A percentile compares a stretch with the other conserved stretches of the same genome.
Conservation (phyloP, 139 green algal species). For the Haematococcus lacustris region DNA sequence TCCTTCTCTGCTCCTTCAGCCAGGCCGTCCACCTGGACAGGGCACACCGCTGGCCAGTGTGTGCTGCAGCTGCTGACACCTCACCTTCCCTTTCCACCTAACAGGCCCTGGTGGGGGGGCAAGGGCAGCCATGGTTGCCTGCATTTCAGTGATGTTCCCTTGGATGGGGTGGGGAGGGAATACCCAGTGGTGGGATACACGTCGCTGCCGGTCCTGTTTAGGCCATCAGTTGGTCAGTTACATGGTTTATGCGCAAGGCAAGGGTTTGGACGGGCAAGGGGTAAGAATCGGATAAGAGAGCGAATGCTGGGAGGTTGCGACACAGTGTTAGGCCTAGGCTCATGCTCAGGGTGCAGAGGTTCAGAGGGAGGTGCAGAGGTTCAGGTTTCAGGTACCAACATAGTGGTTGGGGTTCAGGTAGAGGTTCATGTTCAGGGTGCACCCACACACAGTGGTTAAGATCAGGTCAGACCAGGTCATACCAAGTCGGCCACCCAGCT, state of each 20-base stretch:
- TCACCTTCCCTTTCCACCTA: too few relatives aligned
- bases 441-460: background rate
- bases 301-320: too few relatives aligned
- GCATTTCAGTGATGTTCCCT: background rate
- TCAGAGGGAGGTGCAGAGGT: too few relatives aligned
- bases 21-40: constrained; percentile 20
- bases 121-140: background rate
- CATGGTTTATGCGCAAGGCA: too few relatives aligned
- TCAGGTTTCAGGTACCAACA: too few relatives aligned
- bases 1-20: constrained; percentile 20
- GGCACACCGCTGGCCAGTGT: background rate
- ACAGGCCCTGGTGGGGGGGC: background rate
- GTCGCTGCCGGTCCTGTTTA: background rate
- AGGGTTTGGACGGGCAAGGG: too few relatives aligned
- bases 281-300: too few relatives aligned
- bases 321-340: too few relatives aligned
- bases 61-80: background rate
- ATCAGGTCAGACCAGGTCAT: background rate
- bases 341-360: too few relatives aligned
- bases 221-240: background rate
- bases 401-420: too few relatives aligned
- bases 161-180: background rate
- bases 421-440: background rate
- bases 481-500: background rate
- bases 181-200: background rate